Conservation (phyloP, 164 flowering plant genomes). For the Santalum album region DNA sequence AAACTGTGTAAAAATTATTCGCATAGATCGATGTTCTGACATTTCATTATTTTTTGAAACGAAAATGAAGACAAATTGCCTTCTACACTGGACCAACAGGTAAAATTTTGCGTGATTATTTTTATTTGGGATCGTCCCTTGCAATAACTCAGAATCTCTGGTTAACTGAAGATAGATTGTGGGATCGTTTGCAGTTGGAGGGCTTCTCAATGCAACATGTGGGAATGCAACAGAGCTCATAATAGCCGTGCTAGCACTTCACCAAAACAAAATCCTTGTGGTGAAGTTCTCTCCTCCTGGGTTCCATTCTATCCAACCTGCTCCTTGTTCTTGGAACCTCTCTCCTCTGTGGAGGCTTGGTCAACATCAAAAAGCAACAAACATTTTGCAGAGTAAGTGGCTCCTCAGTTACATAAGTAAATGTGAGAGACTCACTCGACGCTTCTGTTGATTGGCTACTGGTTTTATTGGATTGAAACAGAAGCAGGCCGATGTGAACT, state of each 20-base stretch:
- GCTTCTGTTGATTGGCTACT: background rate
- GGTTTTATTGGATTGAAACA: slow-evolving; percentile 15
- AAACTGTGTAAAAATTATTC: too few species aligned
- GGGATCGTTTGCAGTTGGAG: slow-evolving; percentile 44
- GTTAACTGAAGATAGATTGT: too few species aligned
- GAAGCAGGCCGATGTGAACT: slow-evolving; percentile 44
- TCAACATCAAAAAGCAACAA: slow-evolving; percentile 39
- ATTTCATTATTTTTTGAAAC: too few species aligned
- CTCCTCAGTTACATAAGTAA: background rate
- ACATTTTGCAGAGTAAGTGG: slow-evolving; percentile 32
- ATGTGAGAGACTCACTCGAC: too few species aligned
- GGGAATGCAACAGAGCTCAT: slow-evolving; percentile 47
- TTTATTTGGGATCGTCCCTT: too few species aligned
- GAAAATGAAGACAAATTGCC: too few species aligned
- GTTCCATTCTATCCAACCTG: slow-evolving; percentile 39
- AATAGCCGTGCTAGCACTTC: slow-evolving; percentile 33
- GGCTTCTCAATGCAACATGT: slow-evolving; percentile 45
- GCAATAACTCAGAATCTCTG: too few species aligned
- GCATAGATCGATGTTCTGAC: too few species aligned
- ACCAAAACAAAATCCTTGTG: slow-evolving; percentile 24
- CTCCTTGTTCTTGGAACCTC: slow-evolving; percentile 46
- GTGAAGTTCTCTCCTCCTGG: slow-evolving; percentile 36
- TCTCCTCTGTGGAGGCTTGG: slow-evolving; percentile 44
- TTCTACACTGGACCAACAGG: too few species aligned
- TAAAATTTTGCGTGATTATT: too few species aligned